Evolutionary conservation across 805 yeast genomes (phyloP).

Genomic region (Lipomyces sp.): DNA sequence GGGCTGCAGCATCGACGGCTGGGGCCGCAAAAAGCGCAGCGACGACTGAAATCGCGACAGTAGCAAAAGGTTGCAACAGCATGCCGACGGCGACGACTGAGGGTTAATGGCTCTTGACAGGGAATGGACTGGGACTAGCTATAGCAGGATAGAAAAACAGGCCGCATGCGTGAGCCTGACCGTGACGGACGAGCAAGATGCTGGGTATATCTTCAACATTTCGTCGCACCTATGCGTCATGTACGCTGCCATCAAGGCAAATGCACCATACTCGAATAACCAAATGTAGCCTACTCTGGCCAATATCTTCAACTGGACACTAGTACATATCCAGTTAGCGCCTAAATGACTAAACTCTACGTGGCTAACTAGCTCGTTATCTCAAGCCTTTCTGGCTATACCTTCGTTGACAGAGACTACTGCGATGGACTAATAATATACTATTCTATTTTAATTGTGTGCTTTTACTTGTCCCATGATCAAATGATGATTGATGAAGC

Average conservation of each 20-base stretch:
- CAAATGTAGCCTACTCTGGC: slow-evolving; percentile 15
- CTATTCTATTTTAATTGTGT: too few species aligned
- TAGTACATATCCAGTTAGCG: neutral
- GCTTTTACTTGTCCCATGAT: too few species aligned
- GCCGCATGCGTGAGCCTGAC: neutral
- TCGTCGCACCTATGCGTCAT: slow-evolving; percentile 13
- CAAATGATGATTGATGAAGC: too few species aligned
- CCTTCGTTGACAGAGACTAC: too few species aligned
- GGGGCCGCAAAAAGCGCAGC: slow-evolving; percentile 28
- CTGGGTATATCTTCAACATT: neutral
- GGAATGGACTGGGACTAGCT: neutral
- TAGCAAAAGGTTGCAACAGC: slow-evolving; percentile 33
- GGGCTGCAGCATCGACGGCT: slow-evolving; percentile 34
- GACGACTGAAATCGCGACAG: slow-evolving; percentile 32
- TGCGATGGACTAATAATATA: too few species aligned
- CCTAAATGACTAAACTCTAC: neutral
- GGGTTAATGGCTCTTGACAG: neutral
- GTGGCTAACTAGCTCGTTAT: neutral
- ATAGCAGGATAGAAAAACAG: slow-evolving; percentile 6
- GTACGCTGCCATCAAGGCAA: neutral
- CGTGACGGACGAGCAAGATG: slow-evolving; percentile 11
- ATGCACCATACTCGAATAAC: slow-evolving; percentile 17
- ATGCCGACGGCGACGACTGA: slow-evolving; percentile 14
- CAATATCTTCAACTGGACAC: neutral
- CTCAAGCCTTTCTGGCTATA: neutral